These are phyloP conservation scores for Ogataea pilisensis DNA, from an alignment of 805 yeast species.

Conservation along the genomic window DNA sequence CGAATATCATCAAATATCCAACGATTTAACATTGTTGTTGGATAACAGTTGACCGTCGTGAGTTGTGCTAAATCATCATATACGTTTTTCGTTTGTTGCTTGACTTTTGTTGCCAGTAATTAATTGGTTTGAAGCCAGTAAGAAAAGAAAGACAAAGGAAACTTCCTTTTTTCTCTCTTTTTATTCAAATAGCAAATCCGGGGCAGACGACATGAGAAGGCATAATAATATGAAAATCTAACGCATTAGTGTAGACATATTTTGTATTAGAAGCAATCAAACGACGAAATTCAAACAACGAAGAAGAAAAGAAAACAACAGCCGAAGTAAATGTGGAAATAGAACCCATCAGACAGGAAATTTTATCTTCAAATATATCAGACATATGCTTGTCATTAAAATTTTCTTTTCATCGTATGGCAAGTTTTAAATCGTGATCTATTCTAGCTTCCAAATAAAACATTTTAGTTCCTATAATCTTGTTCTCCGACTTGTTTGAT, in stretches of 20 bases:
- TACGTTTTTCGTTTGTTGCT: constrained; percentile 19
- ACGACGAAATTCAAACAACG: neutral
- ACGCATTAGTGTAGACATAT: too few relatives aligned
- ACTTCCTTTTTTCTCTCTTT: neutral
- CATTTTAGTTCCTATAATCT: too few relatives aligned
- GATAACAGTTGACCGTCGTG: constrained; percentile 43
- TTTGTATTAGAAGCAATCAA: too few relatives aligned
- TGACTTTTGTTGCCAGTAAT: too few relatives aligned
- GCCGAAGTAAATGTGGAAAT: constrained; percentile 1
- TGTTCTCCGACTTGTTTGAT: too few relatives aligned
- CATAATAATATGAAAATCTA: too few relatives aligned
- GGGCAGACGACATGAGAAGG: too few relatives aligned
- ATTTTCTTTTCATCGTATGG: constrained; percentile 64
- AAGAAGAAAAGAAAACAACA: constrained; percentile 3
- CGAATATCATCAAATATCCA: constrained; percentile 62
- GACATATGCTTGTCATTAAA: constrained; percentile 98
- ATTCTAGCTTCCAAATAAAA: constrained; percentile 12
- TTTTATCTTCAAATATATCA: constrained; percentile 64
- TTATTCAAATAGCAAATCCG: neutral
- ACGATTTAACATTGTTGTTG: constrained; percentile 25
- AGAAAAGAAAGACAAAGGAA: neutral
- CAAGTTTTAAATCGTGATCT: neutral
- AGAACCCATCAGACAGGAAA: constrained; percentile 52
- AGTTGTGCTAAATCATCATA: constrained; percentile 39
- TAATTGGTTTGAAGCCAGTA: too few relatives aligned